Conservation (phyloP, 1,139 yeast genomes). For the Saccharomyces hybrid region DNA sequence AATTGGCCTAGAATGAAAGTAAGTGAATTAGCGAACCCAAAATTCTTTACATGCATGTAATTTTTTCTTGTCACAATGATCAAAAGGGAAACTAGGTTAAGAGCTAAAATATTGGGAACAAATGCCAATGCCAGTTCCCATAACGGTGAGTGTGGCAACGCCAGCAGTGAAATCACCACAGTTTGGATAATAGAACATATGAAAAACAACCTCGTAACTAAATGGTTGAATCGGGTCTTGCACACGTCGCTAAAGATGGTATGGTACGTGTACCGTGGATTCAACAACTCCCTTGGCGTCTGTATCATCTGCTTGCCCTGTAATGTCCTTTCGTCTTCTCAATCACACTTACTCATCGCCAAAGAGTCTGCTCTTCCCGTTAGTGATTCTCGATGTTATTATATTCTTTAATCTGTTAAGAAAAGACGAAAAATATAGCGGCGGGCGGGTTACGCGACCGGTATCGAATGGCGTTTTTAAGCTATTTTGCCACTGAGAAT, state of each 20-base stretch:
- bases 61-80: conserved; percentile 44
- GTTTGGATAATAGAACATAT: conserved; percentile 30
- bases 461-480: background rate
- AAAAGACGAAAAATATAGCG: background rate
- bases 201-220: conserved; percentile 33
- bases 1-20: conserved; percentile 43
- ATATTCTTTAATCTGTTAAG: background rate
- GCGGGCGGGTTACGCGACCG: conserved; percentile 1
- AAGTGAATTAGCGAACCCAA: conserved; percentile 43
- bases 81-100: conserved; percentile 35
- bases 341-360: background rate
- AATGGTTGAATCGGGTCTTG: conserved; percentile 34
- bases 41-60: conserved; percentile 44
- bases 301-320: background rate
- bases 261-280: conserved; percentile 31
- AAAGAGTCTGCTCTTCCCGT: background rate
- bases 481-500: background rate
- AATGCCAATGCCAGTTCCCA: conserved; percentile 26
- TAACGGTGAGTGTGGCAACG: conserved; percentile 12
- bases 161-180: conserved; percentile 25
- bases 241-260: conserved; percentile 36
- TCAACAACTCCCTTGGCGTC: conserved; percentile 11
- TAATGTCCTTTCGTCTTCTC: background rate
- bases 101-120: conserved; percentile 27
- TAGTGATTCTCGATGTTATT: background rate